phyloP scores from a whole-genome alignment of 225 moss, liverwort and hornwort genomes.

The Thuidium tamariscinum region DNA sequence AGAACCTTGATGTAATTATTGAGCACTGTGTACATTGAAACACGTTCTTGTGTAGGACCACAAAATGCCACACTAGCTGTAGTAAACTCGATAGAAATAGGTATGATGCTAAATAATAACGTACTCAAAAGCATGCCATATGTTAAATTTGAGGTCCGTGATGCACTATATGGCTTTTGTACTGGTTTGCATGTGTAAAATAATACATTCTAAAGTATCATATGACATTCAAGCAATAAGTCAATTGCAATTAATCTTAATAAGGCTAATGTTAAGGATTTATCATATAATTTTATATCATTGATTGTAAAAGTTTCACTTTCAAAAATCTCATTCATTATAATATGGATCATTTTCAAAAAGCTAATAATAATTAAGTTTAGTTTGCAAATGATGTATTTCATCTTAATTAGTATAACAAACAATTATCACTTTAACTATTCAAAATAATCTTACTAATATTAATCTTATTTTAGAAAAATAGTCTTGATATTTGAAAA shows the following conservation, averaged over 20 bases:
- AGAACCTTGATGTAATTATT: constrained; percentile 43
- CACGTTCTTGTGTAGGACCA: constrained; percentile 53
- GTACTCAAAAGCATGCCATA: constrained; percentile 68
- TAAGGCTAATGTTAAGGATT: too few relatives aligned
- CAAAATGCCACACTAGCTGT: constrained; percentile 56
- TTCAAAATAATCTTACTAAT: neutral
- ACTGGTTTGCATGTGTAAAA: constrained; percentile 67
- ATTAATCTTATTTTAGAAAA: too few relatives aligned
- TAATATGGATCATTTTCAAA: neutral
- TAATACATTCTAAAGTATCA: constrained; percentile 26
- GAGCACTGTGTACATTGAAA: constrained; percentile 55
- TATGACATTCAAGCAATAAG: neutral
- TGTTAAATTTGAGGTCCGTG: constrained; percentile 57
- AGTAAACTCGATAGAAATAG: constrained; percentile 37
- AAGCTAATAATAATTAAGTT: neutral
- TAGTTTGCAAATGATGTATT: neutral
- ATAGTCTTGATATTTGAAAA: too few relatives aligned
- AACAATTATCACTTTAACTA: neutral
- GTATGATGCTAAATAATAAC: constrained; percentile 55
- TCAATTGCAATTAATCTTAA: too few relatives aligned
- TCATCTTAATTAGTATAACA: neutral
- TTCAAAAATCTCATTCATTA: neutral
- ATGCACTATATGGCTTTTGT: constrained; percentile 79
- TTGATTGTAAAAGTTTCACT: rapidly evolving
- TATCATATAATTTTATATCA: rapidly evolving